Conservation (phyloP, 1,284 basidiomycete species). For the Trametes hirsuta region DNA sequence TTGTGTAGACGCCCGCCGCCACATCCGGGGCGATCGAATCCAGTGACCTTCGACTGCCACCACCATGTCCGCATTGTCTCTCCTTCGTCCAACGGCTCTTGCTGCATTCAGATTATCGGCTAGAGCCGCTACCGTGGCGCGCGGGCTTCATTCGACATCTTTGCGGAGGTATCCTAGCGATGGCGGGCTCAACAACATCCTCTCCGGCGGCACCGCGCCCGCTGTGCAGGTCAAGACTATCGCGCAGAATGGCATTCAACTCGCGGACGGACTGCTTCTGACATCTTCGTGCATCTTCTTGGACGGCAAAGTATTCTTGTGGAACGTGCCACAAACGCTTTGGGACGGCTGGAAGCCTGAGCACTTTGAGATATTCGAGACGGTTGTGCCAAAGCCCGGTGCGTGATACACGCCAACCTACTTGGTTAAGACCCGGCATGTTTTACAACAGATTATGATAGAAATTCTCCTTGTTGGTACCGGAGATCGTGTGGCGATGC, state of each 20-base stretch:
- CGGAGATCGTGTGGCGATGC: constrained; percentile 71
- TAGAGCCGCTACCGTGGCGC: background rate
- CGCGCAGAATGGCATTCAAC: constrained; percentile 60
- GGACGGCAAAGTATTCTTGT: constrained; percentile 86
- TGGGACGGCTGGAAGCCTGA: constrained; percentile 74
- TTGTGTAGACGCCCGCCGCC: constrained; percentile 9
- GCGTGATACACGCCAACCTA: constrained; percentile 31
- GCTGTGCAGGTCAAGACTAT: constrained; percentile 73
- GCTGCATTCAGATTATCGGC: constrained; percentile 13
- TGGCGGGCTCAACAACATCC: constrained; percentile 62
- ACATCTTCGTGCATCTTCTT: constrained; percentile 82
- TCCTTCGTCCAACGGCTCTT: constrained; percentile 18
- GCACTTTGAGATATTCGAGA: constrained; percentile 81
- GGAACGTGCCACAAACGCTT: constrained; percentile 76
- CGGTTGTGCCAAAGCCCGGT: constrained; percentile 87
- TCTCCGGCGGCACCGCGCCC: constrained; percentile 68
- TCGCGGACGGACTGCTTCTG: constrained; percentile 77
- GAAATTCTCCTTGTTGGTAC: constrained; percentile 93
- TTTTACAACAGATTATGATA: constrained; percentile 33
- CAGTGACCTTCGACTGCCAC: background rate
- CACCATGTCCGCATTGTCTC: constrained; percentile 21
- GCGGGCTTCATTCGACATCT: constrained; percentile 11
- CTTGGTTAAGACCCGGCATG: no score
- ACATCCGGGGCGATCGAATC: background rate
- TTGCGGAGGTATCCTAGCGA: constrained; percentile 16